Conservation (phyloP, 371 early-diverging fungal genomes). For the Capniomyces stellatus region DNA sequence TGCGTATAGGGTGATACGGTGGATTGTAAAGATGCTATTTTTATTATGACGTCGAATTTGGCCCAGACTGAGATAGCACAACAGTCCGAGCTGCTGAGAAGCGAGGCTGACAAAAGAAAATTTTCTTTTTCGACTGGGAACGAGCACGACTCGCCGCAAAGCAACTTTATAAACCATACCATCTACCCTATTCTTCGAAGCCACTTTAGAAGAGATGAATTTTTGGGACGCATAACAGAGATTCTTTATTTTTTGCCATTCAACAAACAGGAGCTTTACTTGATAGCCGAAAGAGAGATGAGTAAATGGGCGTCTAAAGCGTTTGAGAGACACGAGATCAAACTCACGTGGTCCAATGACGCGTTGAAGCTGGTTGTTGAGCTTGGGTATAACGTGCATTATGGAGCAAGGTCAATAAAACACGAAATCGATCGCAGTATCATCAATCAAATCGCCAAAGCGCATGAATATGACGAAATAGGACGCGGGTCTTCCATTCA, state of each 20-base stretch:
- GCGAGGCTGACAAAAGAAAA: constrained; percentile 21
- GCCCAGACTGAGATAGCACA: constrained; percentile 47
- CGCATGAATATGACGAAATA: constrained; percentile 34
- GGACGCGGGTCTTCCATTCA: constrained; percentile 4
- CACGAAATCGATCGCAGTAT: constrained; percentile 37
- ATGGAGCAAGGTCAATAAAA: constrained; percentile 41
- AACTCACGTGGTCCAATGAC: constrained; percentile 31
- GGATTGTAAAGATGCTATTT: constrained; percentile 42
- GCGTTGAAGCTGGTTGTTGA: constrained; percentile 29
- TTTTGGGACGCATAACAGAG: constrained; percentile 40
- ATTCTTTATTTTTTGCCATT: constrained; percentile 38
- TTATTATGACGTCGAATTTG: constrained; percentile 53
- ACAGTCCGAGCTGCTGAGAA: constrained; percentile 31
- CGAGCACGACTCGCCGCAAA: constrained; percentile 24
- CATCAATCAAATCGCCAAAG: constrained; percentile 35
- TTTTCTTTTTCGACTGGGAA: constrained; percentile 5
- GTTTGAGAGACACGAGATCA: constrained; percentile 29
- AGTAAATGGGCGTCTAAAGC: constrained; percentile 34
- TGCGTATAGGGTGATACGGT: constrained; percentile 37
- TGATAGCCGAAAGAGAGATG: constrained; percentile 30
- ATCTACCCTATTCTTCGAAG: constrained; percentile 37
- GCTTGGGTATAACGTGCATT: constrained; percentile 33
- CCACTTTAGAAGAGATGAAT: constrained; percentile 39
- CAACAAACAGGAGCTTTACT: constrained; percentile 28
- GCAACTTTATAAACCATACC: constrained; percentile 31